phyloP scores from a whole-genome alignment of 371 early-diverging fungal genomes.

The Lichtheimia hyalospora region DNA sequence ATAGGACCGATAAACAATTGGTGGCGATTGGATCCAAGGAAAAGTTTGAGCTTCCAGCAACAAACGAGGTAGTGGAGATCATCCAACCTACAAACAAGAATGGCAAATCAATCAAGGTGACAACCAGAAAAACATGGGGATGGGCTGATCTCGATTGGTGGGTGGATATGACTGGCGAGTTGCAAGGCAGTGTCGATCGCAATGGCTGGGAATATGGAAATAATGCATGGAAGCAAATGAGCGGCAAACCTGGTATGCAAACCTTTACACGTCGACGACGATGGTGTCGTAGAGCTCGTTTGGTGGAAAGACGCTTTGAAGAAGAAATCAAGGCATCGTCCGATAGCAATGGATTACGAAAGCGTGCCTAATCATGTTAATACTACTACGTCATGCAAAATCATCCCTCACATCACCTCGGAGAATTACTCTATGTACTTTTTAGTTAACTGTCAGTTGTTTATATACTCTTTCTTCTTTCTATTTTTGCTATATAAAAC shows the following conservation, averaged over 20 bases:
- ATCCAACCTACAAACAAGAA: constrained; percentile 5
- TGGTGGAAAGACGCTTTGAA: constrained; percentile 31
- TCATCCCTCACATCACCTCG: background rate
- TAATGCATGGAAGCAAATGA: constrained; percentile 46
- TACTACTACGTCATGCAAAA: background rate
- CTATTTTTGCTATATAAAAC: constrained; percentile 4
- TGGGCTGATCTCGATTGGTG: constrained; percentile 53
- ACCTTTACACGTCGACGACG: constrained; percentile 46
- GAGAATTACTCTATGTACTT: background rate
- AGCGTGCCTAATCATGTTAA: constrained; percentile 1
- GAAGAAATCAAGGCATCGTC: constrained; percentile 1
- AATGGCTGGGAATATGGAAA: constrained; percentile 53
- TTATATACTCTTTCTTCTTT: background rate
- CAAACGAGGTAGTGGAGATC: constrained; percentile 11
- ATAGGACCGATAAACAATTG: constrained; percentile 42
- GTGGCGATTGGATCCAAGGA: constrained; percentile 36
- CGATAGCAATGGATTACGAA: constrained; percentile 1
- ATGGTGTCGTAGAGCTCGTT: constrained; percentile 45
- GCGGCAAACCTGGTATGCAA: constrained; percentile 35
- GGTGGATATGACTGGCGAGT: constrained; percentile 50
- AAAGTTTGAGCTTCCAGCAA: constrained; percentile 31
- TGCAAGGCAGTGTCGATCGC: constrained; percentile 36
- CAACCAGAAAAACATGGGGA: constrained; percentile 33
- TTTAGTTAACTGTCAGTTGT: constrained; percentile 4
- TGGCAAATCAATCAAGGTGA: constrained; percentile 13